Base-by-base conservation (phyloP, 2,329 filamentous ascomycete species). In the Nannizzia gypsea region DNA sequence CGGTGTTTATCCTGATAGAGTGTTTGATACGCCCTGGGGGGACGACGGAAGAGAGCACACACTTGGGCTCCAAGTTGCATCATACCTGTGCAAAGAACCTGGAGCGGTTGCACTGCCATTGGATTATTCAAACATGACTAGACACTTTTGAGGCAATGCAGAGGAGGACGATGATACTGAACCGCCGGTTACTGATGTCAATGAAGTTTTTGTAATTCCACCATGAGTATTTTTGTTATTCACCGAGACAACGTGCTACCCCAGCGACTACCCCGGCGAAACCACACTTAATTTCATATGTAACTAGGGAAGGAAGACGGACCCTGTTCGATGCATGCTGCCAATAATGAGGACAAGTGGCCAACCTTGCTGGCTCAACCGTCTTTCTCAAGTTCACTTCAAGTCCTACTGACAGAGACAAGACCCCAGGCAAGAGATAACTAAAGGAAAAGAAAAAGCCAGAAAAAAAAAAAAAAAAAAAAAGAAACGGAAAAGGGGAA, bases 121-220 rank as follows among this genome's bases (percentile, higher is more conserved):
- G 24, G 24, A 20, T 20, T 52, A 52, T 52, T 52, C 24, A 28
- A 52, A 52, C 48, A 52, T 52, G 48, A 52, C 48, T 52, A 52
- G 48, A 28, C 13, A 52, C 11, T 28, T 52, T 52, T 28, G 13
- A 52, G 48, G 48, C 22, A 52, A 52, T 13, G 48, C 13, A 52
- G 48, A 13, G 22, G 2, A 22, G 22, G 8, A 28, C n/a, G n/a
- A n/a, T n/a, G n/a, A n/a, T n/a, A n/a, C n/a, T 46, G 42, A 20
- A 17, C 42, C 42, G 13, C 9, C 22, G 9, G 6, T 17, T 20
- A 22, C 24, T 22, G 4, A 26, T 48, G 15, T 48, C 17, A 3
- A 20, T n/a, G 6, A 13, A 6, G 5, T 52, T 28, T 28, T 2
- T 26, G 13, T 22, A 46, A 22, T 46, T 46, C 42, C 17, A 50